Conservation (phyloP, 164 flowering plant genomes). For the Macadamia integrifolia region DNA sequence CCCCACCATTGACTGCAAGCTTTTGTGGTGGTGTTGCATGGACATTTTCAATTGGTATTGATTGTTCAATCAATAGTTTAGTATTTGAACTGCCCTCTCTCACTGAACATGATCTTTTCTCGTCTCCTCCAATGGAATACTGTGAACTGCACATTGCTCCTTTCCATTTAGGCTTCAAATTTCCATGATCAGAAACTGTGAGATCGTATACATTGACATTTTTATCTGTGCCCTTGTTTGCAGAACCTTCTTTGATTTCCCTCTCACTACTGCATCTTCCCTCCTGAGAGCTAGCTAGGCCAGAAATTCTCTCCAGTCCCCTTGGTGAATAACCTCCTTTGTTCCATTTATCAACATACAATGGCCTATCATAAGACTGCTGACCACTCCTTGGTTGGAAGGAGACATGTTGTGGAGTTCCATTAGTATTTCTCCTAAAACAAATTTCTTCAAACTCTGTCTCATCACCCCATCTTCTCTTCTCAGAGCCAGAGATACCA, state of each 20-base stretch:
- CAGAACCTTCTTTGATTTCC: constrained; percentile 5
- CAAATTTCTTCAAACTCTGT: background rate
- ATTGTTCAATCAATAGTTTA: background rate
- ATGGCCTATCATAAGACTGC: constrained; percentile 10
- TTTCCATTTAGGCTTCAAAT: constrained; percentile 17
- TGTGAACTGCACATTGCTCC: constrained; percentile 29
- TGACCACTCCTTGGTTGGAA: background rate
- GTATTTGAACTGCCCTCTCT: background rate
- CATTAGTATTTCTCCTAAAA: constrained; percentile 4
- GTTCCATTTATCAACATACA: constrained; percentile 14
- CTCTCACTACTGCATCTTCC: constrained; percentile 4
- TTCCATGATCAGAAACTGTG: constrained; percentile 14
- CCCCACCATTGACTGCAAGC: background rate
- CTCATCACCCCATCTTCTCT: background rate
- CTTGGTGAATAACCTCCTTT: constrained; percentile 11
- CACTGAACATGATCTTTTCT: background rate
- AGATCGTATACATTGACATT: constrained; percentile 2
- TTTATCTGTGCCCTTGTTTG: constrained; percentile 2
- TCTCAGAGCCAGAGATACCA: background rate
- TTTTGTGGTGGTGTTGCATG: background rate
- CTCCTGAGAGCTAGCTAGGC: background rate
- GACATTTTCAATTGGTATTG: background rate
- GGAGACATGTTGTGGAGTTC: background rate
- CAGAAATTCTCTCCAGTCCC: constrained; percentile 4
- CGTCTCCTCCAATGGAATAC: constrained; percentile 4